Base-by-base conservation (phyloP, 2,329 filamentous ascomycete species). In the Aspergillus aculeatinus region DNA sequence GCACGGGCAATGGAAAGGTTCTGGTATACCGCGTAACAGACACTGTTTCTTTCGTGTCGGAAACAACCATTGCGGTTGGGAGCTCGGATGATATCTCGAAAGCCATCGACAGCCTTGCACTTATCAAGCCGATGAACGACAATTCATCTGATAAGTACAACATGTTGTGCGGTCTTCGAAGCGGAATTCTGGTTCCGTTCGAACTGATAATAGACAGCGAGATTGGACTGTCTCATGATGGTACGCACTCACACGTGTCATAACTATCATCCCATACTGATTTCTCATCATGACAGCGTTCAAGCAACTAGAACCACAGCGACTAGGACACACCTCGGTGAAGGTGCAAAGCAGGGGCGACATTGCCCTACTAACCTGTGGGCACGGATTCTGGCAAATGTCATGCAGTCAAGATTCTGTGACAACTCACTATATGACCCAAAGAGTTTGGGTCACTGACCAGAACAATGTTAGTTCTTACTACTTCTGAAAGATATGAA, bases 81-180 rank as follows among this genome's bases (percentile, higher is more conserved):
- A 42, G 57, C 10, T 59, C 57, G 33, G 64, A 70, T 27, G 70
- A 73, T 35, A 65, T 75, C 47, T 76, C 71, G 5, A 74, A 67
- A 48, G 72, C 71, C 9, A 72, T 74, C 58, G 76, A 76, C 59
- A 77, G 69, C 47, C 63, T 76, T 63, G 69, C 67, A 31, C 60
- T 68, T 14, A 62, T 77, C 48, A 60, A 65, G n/a, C 60, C 67
- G 56, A 33, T 55, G 14, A 47, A 60, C 21, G 57, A 61, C 47
- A 61, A 57, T 3, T 35, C 57, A 5, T 58, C 60, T 21, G 55
- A 60, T 12, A 65, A 64, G 31, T 65, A 61, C 49, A 61, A 70
- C 62, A 49, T 81, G 12, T 70, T 82, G 12, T 82, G 79, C 63
- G 80, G 80, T 11, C 70, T 82, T 51, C 76, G 80, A 42, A 77